Base-by-base conservation (phyloP, 2,329 filamentous ascomycete species). In the Passalora sequoiae region DNA sequence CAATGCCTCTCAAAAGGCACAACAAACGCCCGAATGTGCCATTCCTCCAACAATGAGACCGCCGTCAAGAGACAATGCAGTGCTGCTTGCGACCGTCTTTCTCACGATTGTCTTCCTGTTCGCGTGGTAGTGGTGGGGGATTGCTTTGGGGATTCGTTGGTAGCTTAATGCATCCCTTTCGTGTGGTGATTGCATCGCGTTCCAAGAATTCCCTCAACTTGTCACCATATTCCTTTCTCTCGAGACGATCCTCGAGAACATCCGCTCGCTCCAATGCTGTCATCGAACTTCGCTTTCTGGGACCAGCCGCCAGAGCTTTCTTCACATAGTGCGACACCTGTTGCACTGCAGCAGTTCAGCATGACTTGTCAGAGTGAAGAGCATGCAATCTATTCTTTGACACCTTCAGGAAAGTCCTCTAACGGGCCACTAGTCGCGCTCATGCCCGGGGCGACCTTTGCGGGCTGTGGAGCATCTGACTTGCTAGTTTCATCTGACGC, bases 351-450 rank as follows among this genome's bases (percentile, higher is more conserved):
- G 32, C 20, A 21, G 31, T 27, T 46, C 44, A 38, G 27, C 38
- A 38, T 15, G 16, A 40, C 38, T 12, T n/a, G 28, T 36, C 33
- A 36, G 12, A 22, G 5, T 15, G 17, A 12, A 24, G 4, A 16
- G 16, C 12, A 40, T 30, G 5, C 9, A 13, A 15, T 24, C 20
- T 44, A 20, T 27, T 46, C 39, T 25, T 24, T 33, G 13, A n/a
- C 33, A 40, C 44, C 40, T 33, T 39, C 19, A 17, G 51, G 51
- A 22, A 46, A 54, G 16, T 54, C 51, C 29, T 50, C 50, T 12
- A 55, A 36, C 9, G 53, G 53, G n/a, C 53, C 53, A 8, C 46
- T 50, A 2, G 53, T 55, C n/a, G 53, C 53, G 40, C 48, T 52
- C 53, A 55, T 53, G 20, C 48, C 46, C 7, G 48, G 40, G 28